Evolutionary conservation across 1,284 basidiomycete genomes (phyloP).

Genomic region (Tausonia pullulans): DNA sequence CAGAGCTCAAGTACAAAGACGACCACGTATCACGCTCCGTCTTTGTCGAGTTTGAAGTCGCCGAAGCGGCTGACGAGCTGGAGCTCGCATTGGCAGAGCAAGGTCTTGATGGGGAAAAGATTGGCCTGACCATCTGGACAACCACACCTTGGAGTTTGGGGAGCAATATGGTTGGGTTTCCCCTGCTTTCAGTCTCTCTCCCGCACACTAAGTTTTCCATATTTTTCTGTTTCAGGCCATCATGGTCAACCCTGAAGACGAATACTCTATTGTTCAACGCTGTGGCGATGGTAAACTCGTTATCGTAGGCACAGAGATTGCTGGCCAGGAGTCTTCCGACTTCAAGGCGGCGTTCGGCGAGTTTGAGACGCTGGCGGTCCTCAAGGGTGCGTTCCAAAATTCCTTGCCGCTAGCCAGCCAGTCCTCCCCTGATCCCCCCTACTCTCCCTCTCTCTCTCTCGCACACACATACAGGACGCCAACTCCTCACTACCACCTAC

Average conservation of each 20-base stretch:
- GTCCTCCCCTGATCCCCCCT: not conserved
- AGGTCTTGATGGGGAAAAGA: conserved; percentile 20
- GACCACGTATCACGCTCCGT: conserved; percentile 78
- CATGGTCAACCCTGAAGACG: conserved; percentile 62
- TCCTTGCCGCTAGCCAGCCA: not conserved
- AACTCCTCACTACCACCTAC: conserved; percentile 58
- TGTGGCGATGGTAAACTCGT: conserved; percentile 33
- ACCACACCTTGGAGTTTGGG: conserved; percentile 97
- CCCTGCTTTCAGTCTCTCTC: conserved; percentile 21
- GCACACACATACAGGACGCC: conserved; percentile 41
- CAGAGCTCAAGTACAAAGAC: conserved; percentile 84
- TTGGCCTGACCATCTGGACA: conserved; percentile 84
- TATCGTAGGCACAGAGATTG: conserved; percentile 54
- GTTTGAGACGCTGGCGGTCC: no score
- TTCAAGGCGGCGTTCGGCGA: not conserved
- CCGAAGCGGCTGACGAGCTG: conserved; percentile 24
- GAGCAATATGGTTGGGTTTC: conserved; percentile 66
- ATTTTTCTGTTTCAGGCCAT: conserved; percentile 51
- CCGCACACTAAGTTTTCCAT: conserved; percentile 4
- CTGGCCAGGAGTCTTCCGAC: no score
- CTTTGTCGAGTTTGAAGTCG: conserved; percentile 66
- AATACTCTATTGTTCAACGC: conserved; percentile 52
- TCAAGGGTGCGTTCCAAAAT: no score
- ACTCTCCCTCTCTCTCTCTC: not conserved
- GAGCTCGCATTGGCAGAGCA: conserved; percentile 19